Evolutionary conservation across 1,284 basidiomycete genomes (phyloP).

Genomic region (Rhodotorula sp.): DNA sequence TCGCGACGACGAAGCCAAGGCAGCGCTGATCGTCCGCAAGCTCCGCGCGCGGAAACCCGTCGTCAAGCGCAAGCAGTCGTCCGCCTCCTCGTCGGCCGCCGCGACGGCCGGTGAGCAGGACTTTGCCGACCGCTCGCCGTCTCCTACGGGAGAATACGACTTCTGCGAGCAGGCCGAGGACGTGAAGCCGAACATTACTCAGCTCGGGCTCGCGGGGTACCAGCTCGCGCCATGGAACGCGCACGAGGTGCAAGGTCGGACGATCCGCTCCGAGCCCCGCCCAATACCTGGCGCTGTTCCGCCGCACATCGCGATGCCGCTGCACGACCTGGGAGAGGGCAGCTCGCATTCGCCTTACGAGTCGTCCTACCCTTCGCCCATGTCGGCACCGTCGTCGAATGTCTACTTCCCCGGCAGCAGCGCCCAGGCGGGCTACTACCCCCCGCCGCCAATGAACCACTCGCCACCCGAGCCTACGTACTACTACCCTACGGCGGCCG

Average conservation of each 20-base stretch:
- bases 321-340: not conserved
- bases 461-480: not conserved
- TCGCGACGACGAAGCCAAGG: slow-evolving; percentile 17
- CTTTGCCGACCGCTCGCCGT: slow-evolving; percentile 3
- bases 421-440: not conserved
- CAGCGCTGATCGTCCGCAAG: slow-evolving; percentile 19
- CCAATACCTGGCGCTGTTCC: too few relatives aligned
- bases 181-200: not conserved
- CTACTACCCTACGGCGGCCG: slow-evolving; percentile 7
- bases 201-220: slow-evolving; percentile 11
- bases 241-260: not conserved
- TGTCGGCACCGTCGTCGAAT: not conserved
- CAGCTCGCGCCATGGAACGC: slow-evolving; percentile 21
- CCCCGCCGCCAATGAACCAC: too few relatives aligned
- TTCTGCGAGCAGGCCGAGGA: not conserved
- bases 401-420: not conserved
- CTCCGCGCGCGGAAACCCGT: slow-evolving; percentile 16
- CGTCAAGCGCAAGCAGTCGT: slow-evolving; percentile 2
- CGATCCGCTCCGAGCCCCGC: not conserved
- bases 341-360: not conserved
- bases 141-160: not conserved
- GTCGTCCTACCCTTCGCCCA: slow-evolving; percentile 11
- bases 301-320: not conserved
- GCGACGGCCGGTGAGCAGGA: slow-evolving; percentile 1
- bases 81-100: not conserved